Percentiles rank a stretch among this genome's conserved stretches.
Evolutionary conservation across 192 early-diverging fungal genomes (phyloP).

Genomic region (Coemansia umbellata): DNA sequence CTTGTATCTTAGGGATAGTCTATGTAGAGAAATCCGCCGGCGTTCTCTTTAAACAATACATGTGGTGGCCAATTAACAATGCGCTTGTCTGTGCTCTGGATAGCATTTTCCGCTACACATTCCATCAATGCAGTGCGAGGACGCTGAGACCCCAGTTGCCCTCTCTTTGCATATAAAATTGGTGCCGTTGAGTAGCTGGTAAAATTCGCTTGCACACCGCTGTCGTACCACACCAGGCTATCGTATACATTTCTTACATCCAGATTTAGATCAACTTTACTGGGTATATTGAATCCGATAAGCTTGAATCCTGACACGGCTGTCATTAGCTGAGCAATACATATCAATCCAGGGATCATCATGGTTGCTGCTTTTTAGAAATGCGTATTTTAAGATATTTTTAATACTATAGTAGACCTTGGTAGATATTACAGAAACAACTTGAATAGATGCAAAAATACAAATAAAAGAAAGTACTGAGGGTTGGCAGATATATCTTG

Average conservation of each 20-base stretch:
- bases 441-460: neutral
- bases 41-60: slow-evolving; percentile 22
- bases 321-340: too few relatives aligned
- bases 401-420: neutral
- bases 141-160: neutral
- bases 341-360: too few relatives aligned
- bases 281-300: neutral
- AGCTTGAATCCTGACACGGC: too few relatives aligned
- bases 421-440: neutral
- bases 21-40: slow-evolving; percentile 31
- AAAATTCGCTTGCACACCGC: neutral
- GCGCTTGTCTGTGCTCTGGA: neutral
- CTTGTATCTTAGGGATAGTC: slow-evolving; percentile 14
- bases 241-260: neutral
- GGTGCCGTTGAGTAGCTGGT: neutral
- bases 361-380: neutral
- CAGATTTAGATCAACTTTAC: neutral
- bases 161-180: neutral
- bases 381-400: neutral
- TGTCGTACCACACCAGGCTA: too few relatives aligned
- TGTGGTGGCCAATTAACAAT: neutral
- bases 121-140: neutral
- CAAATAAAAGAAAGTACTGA: neutral
- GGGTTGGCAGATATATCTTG: neutral
- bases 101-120: neutral